These are phyloP conservation scores for Ramaria sp. DNA, from an alignment of 768 basidiomycete genomes.

Conservation along the genomic window DNA sequence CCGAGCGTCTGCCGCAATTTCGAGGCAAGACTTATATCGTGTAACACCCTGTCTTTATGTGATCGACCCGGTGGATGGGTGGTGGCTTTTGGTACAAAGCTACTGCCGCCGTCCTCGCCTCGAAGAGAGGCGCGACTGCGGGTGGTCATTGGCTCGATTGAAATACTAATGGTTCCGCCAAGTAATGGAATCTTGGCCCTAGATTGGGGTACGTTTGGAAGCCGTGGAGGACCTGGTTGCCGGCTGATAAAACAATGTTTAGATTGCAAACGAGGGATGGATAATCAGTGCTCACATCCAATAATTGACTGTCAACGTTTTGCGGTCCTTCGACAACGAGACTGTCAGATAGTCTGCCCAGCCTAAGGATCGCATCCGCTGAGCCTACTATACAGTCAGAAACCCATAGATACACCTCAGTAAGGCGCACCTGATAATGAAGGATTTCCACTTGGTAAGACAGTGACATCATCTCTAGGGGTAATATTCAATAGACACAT, in stretches of 20 bases:
- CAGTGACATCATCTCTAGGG: slow-evolving; percentile 77
- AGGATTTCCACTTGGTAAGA: slow-evolving; percentile 89
- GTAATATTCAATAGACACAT: slow-evolving; percentile 7
- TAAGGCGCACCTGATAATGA: slow-evolving; percentile 50
- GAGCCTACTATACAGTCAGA: slow-evolving; percentile 30
- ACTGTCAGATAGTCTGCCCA: slow-evolving; percentile 73
- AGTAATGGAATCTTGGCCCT: slow-evolving; percentile 41
- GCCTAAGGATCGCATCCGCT: slow-evolving; percentile 73
- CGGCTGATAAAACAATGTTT: slow-evolving; percentile 22
- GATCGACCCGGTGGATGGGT: slow-evolving; percentile 6
- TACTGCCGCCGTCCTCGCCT: slow-evolving; percentile 34
- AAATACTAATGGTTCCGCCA: slow-evolving; percentile 66
- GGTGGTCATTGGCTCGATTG: slow-evolving; percentile 39
- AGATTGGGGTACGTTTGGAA: slow-evolving; percentile 13
- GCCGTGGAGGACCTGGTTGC: slow-evolving; percentile 24
- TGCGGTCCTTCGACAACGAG: slow-evolving; percentile 56
- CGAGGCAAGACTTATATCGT: slow-evolving; percentile 3
- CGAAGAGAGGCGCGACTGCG: slow-evolving; percentile 17
- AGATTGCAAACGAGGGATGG: background rate
- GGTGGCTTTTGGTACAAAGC: slow-evolving; percentile 33
- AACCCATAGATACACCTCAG: background rate
- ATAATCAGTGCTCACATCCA: slow-evolving; percentile 52
- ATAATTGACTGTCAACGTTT: slow-evolving; percentile 64
- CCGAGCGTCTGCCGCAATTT: slow-evolving; percentile 1
- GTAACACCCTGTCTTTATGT: slow-evolving; percentile 8